These are phyloP conservation scores for Cystobasidium pallidum DNA, from an alignment of 1,284 basidiomycete genomes.

Conservation along the genomic window DNA sequence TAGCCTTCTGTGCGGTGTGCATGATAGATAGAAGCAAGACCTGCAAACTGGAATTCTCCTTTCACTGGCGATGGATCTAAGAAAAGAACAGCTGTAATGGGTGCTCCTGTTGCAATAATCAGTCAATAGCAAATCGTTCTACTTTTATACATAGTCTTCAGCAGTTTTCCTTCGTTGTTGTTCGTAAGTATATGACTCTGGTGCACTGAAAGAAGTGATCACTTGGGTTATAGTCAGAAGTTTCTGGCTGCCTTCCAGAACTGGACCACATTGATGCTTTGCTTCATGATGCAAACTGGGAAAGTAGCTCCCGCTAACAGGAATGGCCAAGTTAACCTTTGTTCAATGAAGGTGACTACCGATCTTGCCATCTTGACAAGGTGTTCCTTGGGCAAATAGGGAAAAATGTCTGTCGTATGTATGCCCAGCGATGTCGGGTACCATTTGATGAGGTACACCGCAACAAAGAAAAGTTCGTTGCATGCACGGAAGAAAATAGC, in stretches of 20 bases:
- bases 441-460: conserved; percentile 92
- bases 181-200: neutral
- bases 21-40: neutral
- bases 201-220: too few species aligned
- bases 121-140: neutral
- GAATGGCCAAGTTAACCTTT: conserved; percentile 75
- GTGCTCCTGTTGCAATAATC: neutral
- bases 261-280: conserved; percentile 93
- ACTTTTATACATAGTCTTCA: neutral
- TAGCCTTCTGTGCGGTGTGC: neutral
- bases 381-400: conserved; percentile 51
- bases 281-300: conserved; percentile 81
- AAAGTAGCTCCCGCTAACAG: conserved; percentile 69
- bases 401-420: conserved; percentile 44
- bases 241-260: conserved; percentile 76
- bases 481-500: conserved; percentile 94
- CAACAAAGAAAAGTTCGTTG: conserved; percentile 96
- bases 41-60: neutral
- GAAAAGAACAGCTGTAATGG: neutral
- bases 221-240: too few species aligned
- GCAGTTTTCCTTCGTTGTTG: neutral
- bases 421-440: conserved; percentile 67
- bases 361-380: conserved; percentile 47
- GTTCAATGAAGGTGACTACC: conserved; percentile 49
- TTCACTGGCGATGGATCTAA: neutral